Evolutionary conservation across 768 basidiomycete genomes (phyloP), one percentile per base, ranked within the genome.

Genomic region (Lactarius hatsudake): DNA sequence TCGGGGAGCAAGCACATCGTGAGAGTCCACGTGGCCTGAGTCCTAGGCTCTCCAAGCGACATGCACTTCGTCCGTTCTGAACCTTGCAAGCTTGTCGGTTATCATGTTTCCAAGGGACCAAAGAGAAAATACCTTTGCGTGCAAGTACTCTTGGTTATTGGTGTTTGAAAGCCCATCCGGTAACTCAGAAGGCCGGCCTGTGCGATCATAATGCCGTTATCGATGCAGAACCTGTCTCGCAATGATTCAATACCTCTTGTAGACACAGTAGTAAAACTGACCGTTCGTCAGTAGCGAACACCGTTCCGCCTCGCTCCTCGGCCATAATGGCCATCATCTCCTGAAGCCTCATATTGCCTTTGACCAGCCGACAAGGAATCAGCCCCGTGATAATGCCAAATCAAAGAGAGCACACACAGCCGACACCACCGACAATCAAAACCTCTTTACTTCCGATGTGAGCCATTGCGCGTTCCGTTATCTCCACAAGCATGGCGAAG

Each of bases 311-410:
- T 17, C 97, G 85, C 74, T 98, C 97, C 64, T 83, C 76, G 5
- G 94, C 94, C 97, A 99, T 99, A 67, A 94, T 87, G 20, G 88
- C 90, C 97, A 99, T 99, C 97, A 99, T 99, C 72, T 97, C 86
- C 78, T 99, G 97, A 45, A 99, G 79, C 67, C 96, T 82, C 73
- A 91, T 84, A 74, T 99, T 99, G 72, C 92, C 95, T 98, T 68
- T 56, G 12, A 48, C 48, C 3, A 43, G 54, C 10, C 30, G 32
- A 57, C 23, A 2, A 1, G 13, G n/a, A 34, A 26, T 61, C 36
- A 43, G 60, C 48, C 48, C 60, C 3, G 38, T 26, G 48, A 8
- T n/a, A 28, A 15, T 28, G 38, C 30, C 23, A 3, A 30, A 45
- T 60, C 56, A 64, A 48, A 45, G 18, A 26, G 13, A 54, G 23